A percentile compares a stretch with the other conserved stretches of the same genome.
Conservation (phyloP, 1,284 basidiomycete species). For the Afroboletus lepidellus region DNA sequence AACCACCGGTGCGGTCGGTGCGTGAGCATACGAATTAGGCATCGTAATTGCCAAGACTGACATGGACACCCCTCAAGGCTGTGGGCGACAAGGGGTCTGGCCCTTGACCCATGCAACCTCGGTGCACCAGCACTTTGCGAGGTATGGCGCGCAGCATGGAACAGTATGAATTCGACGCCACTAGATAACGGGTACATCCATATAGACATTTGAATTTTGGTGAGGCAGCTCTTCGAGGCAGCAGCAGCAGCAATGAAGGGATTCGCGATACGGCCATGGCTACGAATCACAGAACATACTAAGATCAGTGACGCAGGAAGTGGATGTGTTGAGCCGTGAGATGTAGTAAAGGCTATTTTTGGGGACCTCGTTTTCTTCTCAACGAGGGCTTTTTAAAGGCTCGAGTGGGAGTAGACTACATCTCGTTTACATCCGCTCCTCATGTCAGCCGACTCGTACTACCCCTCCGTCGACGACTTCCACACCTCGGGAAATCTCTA, state of each 20-base stretch:
- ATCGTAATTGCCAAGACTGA: slow-evolving; percentile 17
- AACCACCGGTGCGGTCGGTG: slow-evolving; percentile 21
- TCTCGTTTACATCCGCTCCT: slow-evolving; percentile 17
- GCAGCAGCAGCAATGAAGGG: slow-evolving; percentile 7
- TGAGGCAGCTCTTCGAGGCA: slow-evolving; percentile 5
- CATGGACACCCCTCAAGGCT: slow-evolving; percentile 12
- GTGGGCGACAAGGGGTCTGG: slow-evolving; percentile 16
- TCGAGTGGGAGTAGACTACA: slow-evolving; percentile 18
- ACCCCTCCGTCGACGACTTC: slow-evolving; percentile 21
- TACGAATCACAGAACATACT: slow-evolving; percentile 29
- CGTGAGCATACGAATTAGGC: slow-evolving; percentile 21
- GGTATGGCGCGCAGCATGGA: slow-evolving; percentile 28
- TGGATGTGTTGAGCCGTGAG: slow-evolving; percentile 26
- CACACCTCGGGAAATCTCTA: slow-evolving; percentile 31
- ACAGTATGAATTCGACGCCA: slow-evolving; percentile 30
- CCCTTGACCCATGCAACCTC: slow-evolving; percentile 32
- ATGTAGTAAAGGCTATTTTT: slow-evolving; percentile 27
- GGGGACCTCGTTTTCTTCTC: slow-evolving; percentile 33
- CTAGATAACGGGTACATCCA: slow-evolving; percentile 25
- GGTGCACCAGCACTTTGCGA: slow-evolving; percentile 16
- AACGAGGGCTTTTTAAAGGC: slow-evolving; percentile 26
- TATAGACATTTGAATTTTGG: slow-evolving; percentile 26
- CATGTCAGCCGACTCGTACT: slow-evolving; percentile 33
- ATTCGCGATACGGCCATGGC: slow-evolving; percentile 20
- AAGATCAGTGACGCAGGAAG: slow-evolving; percentile 23